These are phyloP conservation scores for Geotrichum aggregatum DNA, from an alignment of 1,139 yeast species.

Conservation along the genomic window DNA sequence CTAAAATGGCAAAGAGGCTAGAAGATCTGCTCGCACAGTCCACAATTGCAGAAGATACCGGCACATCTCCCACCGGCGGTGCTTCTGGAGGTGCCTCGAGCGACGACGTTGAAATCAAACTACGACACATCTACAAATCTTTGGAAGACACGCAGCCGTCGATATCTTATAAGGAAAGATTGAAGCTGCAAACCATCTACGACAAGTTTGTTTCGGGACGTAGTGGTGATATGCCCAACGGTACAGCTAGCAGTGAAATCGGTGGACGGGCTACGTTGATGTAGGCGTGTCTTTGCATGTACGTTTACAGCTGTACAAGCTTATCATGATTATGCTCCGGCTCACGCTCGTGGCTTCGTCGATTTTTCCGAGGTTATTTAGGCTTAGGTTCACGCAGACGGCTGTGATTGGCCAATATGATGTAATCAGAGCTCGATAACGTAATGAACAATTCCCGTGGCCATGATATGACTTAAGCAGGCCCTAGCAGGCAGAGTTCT, in stretches of 20 bases:
- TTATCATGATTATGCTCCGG: too few species aligned
- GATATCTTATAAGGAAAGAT: constrained; percentile 67
- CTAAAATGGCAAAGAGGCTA: constrained; percentile 46
- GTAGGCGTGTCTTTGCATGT: too few species aligned
- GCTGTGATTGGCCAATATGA: too few species aligned
- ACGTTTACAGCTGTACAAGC: too few species aligned
- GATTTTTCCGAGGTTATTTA: too few species aligned
- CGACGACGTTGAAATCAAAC: constrained; percentile 43
- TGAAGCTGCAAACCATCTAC: constrained; percentile 62
- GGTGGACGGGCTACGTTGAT: constrained; percentile 80
- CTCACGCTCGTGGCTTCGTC: too few species aligned
- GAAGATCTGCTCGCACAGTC: constrained; percentile 37
- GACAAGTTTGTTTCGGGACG: constrained; percentile 70
- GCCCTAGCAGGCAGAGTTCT: too few species aligned
- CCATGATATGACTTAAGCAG: too few species aligned
- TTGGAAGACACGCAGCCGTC: constrained; percentile 79
- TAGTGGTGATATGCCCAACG: constrained; percentile 87
- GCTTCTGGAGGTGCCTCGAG: constrained; percentile 7
- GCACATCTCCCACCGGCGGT: too few species aligned
- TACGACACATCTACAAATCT: constrained; percentile 59
- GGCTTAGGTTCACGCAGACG: too few species aligned
- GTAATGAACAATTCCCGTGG: too few species aligned
- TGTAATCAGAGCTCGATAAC: too few species aligned
- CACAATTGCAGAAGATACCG: background rate
- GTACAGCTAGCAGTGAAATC: constrained; percentile 72